Evolutionary conservation across 1,284 basidiomycete species (phyloP), one percentile per base, ranked within the genome.

Genomic region (Austroboletus niveus): DNA sequence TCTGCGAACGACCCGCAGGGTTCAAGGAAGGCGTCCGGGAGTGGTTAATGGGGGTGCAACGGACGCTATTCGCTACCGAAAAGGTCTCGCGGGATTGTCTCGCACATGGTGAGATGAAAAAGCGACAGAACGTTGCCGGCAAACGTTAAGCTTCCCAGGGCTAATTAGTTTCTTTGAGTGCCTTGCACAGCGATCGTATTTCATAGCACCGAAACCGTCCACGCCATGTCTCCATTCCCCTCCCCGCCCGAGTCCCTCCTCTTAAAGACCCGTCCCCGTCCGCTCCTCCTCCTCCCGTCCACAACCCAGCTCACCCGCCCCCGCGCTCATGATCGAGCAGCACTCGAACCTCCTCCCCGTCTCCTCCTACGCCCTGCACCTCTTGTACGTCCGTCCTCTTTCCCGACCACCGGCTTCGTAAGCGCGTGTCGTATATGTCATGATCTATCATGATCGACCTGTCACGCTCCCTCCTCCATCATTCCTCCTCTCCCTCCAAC

Each of bases 331-430:
- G 70, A 73, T 77, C 63, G 76, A 77, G 65, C 70, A 73, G 61
- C 68, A 69, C 43, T 54, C 65, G 43, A 54, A 63, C 30, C 57
- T 59, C 56, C 57, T 66, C 54, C 69, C 78, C 63, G 74, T 84
- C 63, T 79, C 78, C 65, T 72, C 74, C 53, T 84, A 82, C 71
- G 79, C 79, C 79, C 76, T 83, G 53, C 79, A 84, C 53, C 79
- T 76, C 66, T 72, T 77, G 36, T 72, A 24, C 81, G 82, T 84
- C 45, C 81, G 82, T 84, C 45, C 49, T 43, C 46, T 48, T 34
- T 48, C 32, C 27, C 41, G 31, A 40, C 34, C 56, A 51, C 45
- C 12, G 45, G 27, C 54, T 54, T 49, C 53, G 51, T 57, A 57
- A 55, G 52, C 60, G 51, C 53, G 51, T 68, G 58, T 60, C 61